Conservation (phyloP, 1,139 yeast genomes). For the Geotrichum australiense region DNA sequence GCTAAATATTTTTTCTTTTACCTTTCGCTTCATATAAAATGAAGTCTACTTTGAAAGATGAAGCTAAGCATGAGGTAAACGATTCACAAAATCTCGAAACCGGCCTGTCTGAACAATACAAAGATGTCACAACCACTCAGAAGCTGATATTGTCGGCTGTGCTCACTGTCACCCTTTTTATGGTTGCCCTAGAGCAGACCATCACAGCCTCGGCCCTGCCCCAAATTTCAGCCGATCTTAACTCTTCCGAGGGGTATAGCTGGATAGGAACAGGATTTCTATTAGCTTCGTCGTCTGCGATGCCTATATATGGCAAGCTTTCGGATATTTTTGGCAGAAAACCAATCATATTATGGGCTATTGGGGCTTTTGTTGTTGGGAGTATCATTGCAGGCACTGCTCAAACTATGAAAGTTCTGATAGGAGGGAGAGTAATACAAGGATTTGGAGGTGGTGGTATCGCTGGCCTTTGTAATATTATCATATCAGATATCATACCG, state of each 20-base stretch:
- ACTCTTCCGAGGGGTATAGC: slow-evolving; percentile 25
- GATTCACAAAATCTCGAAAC: too few species aligned
- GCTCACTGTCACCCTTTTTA: slow-evolving; percentile 21
- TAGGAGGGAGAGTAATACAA: slow-evolving; percentile 59
- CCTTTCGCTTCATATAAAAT: too few species aligned
- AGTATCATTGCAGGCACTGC: slow-evolving; percentile 53
- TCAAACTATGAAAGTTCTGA: slow-evolving; percentile 47
- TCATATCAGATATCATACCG: slow-evolving; percentile 53
- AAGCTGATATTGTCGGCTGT: slow-evolving; percentile 17
- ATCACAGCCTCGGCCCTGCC: slow-evolving; percentile 26
- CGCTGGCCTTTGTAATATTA: slow-evolving; percentile 49
- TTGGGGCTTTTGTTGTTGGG: slow-evolving; percentile 52
- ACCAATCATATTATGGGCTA: slow-evolving; percentile 42
- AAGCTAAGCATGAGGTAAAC: too few species aligned
- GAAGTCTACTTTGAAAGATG: too few species aligned
- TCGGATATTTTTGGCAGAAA: slow-evolving; percentile 60
- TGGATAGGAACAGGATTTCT: slow-evolving; percentile 29
- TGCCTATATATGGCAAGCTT: slow-evolving; percentile 57
- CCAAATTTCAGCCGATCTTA: slow-evolving; percentile 25
- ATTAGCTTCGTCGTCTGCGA: slow-evolving; percentile 49
- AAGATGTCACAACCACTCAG: slow-evolving; percentile 6
- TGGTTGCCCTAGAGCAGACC: slow-evolving; percentile 28
- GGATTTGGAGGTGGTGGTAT: slow-evolving; percentile 63
- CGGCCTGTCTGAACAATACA: too few species aligned
- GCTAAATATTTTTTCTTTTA: too few species aligned